Base-by-base conservation (phyloP, 202 grass and related monocot genomes). In the Thinopyrum obtusiflorum region DNA sequence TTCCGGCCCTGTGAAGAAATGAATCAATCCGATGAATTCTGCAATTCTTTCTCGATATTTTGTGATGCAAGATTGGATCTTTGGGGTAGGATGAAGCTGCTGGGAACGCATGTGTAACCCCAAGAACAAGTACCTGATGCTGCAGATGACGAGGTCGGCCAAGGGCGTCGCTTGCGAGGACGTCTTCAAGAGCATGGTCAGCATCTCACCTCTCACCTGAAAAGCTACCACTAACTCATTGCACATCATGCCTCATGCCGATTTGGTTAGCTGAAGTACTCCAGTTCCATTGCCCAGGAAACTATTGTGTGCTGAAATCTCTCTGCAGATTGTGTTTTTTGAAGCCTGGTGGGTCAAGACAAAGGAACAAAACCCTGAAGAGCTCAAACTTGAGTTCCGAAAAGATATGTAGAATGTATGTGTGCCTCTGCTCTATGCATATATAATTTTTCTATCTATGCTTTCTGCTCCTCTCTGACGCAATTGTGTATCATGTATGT, bases 71-170 rank as follows among this genome's bases (percentile, higher is more conserved):
- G 14, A 11, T 71, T 5, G 29, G 62, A n/a, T 85, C 11, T 27
- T 13, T 2, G 20, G 91, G 95, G 93, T 65, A 87, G 91, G 74
- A 93, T 98, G 93, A 98, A 98, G 93, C 84, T 98, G 23, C 89
- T 93, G 6, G 95, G 93, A 2, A 98, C 95, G 15, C 93, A 98
- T 55, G 84, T 92, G 60, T 98, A 6, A 98, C 84, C 93, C 95
- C 13, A 98, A 95, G 89, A 98, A 95, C 89, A 98, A 98, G 88
- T 98, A 98, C 76, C 87, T 91, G 49, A 93, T 91, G 12, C 88
- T 98, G 57, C 93, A 98, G 60, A 91, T 98, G 82, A 92, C 80
- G 3, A 93, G 83, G 86, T 98, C 95, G 13, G 72, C 82, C 61
- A 98, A 98, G 76, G 95, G 95, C 33, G 86, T 98, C 47, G 82